Evolutionary conservation across 495 filamentous ascomycete species (phyloP).

Genomic region (Elasticomyces elasticus): DNA sequence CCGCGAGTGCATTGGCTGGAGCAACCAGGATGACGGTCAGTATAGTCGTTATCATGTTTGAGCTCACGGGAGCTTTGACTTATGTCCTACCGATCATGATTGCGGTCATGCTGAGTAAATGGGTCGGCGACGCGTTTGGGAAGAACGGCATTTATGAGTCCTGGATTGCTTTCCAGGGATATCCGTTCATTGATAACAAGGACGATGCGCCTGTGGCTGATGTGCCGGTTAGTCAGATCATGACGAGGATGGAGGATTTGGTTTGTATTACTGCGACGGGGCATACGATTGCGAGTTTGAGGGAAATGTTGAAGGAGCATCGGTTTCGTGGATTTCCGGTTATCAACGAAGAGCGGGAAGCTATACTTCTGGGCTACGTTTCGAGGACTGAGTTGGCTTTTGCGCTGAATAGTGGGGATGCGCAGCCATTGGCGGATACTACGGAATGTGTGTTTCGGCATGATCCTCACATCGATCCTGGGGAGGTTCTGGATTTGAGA

Average conservation of each 20-base stretch:
- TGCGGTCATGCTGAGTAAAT: conserved; percentile 97
- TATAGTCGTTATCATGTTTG: conserved; percentile 99
- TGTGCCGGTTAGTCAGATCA: conserved; percentile 71
- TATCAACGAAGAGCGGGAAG: conserved; percentile 61
- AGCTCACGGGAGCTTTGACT: conserved; percentile 88
- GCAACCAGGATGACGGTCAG: conserved; percentile 96
- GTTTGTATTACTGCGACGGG: conserved; percentile 76
- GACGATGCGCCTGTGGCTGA: conserved; percentile 76
- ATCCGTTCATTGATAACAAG: conserved; percentile 89
- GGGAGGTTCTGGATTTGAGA: conserved; percentile 71
- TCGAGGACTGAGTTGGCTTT: conserved; percentile 81
- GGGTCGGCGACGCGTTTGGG: conserved; percentile 94
- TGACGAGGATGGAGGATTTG: conserved; percentile 87
- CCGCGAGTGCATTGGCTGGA: conserved; percentile 88
- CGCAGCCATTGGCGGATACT: conserved; percentile 53
- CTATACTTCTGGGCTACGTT: conserved; percentile 81
- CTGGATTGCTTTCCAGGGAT: conserved; percentile 94
- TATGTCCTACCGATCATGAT: conserved; percentile 99
- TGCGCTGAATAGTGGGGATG: conserved; percentile 55
- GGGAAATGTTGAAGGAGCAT: conserved; percentile 56
- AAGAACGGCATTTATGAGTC: conserved; percentile 93
- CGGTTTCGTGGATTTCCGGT: conserved; percentile 90
- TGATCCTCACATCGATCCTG: conserved; percentile 68
- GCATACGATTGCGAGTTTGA: conserved; percentile 71
- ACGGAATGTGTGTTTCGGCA: conserved; percentile 79